These are phyloP conservation scores for Hypoxylon sp. DNA, from an alignment of 2,329 filamentous ascomycete species.

Conservation along the genomic window DNA sequence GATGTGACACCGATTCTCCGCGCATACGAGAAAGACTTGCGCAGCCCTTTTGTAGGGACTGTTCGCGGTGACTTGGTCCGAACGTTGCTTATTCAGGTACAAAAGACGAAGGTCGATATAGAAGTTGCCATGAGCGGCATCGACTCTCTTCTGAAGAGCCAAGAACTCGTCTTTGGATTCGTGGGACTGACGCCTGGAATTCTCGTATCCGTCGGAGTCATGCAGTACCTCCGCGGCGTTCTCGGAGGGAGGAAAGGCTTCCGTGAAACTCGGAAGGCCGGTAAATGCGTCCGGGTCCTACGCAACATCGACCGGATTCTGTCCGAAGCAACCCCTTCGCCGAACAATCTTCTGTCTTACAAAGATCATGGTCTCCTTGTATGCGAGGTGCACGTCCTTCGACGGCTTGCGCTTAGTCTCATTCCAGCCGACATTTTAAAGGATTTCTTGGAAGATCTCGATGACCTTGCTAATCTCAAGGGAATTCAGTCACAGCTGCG, in stretches of 20 bases:
- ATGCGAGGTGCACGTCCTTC: conserved; percentile 88
- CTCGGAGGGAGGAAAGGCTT: conserved; percentile 80
- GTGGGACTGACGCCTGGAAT: conserved; percentile 93
- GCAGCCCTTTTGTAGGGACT: conserved; percentile 84
- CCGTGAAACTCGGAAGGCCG: conserved; percentile 74
- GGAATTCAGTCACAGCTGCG: conserved; percentile 83
- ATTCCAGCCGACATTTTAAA: conserved; percentile 82
- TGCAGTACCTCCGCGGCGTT: conserved; percentile 78
- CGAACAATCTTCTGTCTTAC: conserved; percentile 84
- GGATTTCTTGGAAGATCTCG: conserved; percentile 90
- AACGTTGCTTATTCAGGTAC: conserved; percentile 93
- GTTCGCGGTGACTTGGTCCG: conserved; percentile 89
- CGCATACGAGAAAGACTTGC: conserved; percentile 91
- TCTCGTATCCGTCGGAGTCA: conserved; percentile 82
- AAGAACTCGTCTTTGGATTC: conserved; percentile 98
- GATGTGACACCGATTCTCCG: conserved; percentile 92
- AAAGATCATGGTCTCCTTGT: conserved; percentile 93
- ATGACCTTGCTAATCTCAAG: conserved; percentile 86
- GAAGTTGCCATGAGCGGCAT: conserved; percentile 97
- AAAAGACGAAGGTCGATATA: conserved; percentile 98
- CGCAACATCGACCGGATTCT: conserved; percentile 90
- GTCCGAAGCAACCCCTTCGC: conserved; percentile 75
- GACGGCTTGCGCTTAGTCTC: conserved; percentile 75
- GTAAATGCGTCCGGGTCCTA: conserved; percentile 81
- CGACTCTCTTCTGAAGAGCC: conserved; percentile 92